A percentile compares a stretch with the other conserved stretches of the same genome.
Evolutionary conservation across 208 protist genomes (phyloP).

Genomic region (Trypanosomatidae sp.): DNA sequence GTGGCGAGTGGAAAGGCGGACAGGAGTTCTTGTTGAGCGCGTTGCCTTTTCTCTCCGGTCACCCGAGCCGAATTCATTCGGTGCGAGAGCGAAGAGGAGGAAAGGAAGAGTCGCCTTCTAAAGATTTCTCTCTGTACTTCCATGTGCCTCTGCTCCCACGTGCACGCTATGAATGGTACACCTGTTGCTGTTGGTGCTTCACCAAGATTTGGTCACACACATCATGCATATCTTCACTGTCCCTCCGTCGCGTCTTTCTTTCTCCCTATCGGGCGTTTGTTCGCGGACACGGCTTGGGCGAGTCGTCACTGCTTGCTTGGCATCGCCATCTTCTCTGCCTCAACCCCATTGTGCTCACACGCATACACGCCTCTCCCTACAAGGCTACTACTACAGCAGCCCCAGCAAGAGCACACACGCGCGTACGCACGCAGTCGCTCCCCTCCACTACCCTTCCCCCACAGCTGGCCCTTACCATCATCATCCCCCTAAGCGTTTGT

Average conservation of each 20-base stretch:
- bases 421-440: background rate
- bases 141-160: background rate
- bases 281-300: background rate
- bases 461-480: background rate
- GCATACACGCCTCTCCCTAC: background rate
- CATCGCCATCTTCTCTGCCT: background rate
- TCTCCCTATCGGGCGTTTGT: background rate
- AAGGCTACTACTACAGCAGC: background rate
- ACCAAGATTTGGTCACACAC: background rate
- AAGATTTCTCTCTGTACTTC: background rate
- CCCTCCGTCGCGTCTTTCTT: background rate
- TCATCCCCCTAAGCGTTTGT: background rate
- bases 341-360: background rate
- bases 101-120: background rate
- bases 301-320: background rate
- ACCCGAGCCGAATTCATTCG: background rate
- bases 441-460: background rate
- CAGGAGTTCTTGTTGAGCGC: background rate
- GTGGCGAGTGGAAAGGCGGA: background rate
- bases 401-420: background rate
- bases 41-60: background rate
- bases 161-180: background rate
- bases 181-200: background rate
- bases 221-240: background rate
- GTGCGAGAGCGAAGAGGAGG: background rate